Evolutionary conservation across 1,284 basidiomycete species (phyloP), one percentile per base, ranked within the genome.

Genomic region (Cryptococcus sp.): DNA sequence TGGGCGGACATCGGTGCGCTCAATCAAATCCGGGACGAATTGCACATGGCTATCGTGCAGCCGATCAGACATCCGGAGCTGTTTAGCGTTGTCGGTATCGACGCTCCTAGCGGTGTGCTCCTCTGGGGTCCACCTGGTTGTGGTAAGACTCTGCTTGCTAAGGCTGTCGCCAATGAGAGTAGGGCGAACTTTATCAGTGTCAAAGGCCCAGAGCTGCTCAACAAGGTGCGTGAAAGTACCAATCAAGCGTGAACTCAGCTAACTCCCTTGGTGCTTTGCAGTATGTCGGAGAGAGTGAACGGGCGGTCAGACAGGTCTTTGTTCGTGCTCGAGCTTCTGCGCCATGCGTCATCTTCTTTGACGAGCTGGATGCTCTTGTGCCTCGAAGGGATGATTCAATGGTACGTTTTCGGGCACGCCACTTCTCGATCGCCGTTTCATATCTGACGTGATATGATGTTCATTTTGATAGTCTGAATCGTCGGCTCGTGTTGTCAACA

Each of bases 331-430:
- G 96, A 68, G 94, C 96, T 13, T 95, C 95, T 0, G 92, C 95
- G 8, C 96, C 96, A 46, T 80, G 95, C 78, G 95, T 99, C 62
- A 98, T 99, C 91, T 99, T 99, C 87, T 99, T 99, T 80, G 96
- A 99, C 74, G 95, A 99, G 78, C 83, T 98, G 5, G 96, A 99
- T 67, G 96, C 96, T 0, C 84, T 99, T 16, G 96, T 98, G 0
- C 95, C 95, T 0, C 82, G 93, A 5, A 84, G 95, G 50, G 96
- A 98, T 70, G 95, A 98, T 66, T 88, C 84, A 62, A 82, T 96
- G 76, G 91, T 91, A 71, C 55, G 86, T 77, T 19, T 10, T n/a
- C 25, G 20, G n/a, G 7, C 20, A n/a, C 16, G 22, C 6, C 47
- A 7, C 5, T 35, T 30, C 27, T 5, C 15, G n/a, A 17, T 38